phyloP scores from a whole-genome alignment of 2,329 filamentous ascomycete species.

The Fusarium hainanense region DNA sequence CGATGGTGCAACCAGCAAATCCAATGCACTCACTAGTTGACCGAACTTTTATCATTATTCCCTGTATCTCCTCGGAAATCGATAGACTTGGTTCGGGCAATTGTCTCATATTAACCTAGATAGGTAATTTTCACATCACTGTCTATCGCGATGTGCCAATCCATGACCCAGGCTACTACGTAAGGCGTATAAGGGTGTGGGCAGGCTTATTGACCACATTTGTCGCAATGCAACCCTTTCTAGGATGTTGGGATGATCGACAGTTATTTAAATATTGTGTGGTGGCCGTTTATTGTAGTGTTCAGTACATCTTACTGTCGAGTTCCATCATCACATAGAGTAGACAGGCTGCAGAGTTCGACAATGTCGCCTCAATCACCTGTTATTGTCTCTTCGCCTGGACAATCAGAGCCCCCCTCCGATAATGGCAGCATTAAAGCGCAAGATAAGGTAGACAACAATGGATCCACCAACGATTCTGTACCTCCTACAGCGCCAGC shows the following conservation, averaged over 20 bases:
- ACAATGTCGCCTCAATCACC: neutral
- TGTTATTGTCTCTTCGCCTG: too few species aligned
- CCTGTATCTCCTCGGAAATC: neutral
- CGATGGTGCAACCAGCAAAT: neutral
- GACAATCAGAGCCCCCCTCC: neutral
- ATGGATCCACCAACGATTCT: neutral
- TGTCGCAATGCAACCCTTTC: neutral
- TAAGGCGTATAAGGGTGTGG: neutral
- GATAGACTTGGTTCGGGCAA: neutral
- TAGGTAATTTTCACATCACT: neutral
- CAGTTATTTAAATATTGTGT: neutral
- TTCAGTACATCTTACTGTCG: neutral
- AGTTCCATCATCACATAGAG: neutral
- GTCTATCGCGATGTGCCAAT: neutral
- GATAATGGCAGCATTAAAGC: neutral
- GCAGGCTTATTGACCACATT: neutral
- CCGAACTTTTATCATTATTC: neutral
- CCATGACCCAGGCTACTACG: neutral
- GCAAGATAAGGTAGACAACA: neutral
- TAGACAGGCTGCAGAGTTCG: neutral
- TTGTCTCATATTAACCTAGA: neutral
- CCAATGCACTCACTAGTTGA: neutral
- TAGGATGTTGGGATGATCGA: neutral
- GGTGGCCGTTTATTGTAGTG: neutral
- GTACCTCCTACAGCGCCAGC: slow-evolving; percentile 18